Evolutionary conservation across 345 rosid species (phyloP), one percentile per base, ranked within the genome.

Genomic region (Ceriops zippeliana): DNA sequence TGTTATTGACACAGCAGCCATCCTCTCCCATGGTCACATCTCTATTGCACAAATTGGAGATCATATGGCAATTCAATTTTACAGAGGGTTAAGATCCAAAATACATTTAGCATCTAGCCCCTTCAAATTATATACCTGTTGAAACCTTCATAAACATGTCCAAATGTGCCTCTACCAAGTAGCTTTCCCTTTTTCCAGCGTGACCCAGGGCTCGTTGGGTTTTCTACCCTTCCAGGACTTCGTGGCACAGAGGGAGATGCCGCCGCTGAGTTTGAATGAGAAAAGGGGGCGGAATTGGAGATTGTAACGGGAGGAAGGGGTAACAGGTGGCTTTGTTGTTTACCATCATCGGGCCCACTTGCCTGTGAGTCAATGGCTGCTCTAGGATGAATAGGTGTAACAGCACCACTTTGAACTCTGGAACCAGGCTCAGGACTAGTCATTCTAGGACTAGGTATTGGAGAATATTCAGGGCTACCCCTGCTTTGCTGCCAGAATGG

Each of bases 381-480:
- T 80, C 92, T 86, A 2, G 99, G 98, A 83, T 95, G 99, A 74
- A 85, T 80, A 70, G 99, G 99, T 13, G 99, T 91, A 70, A 95
- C 99, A 59, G 99, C 93, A 78, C 98, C 99, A 75, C 99, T 95
- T 16, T 92, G 99, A 70, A 95, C 87, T 79, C 98, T 85, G 16
- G 99, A 95, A 80, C 97, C 79, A 67, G 99, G 98, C 73, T 97
- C 99, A 59, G 99, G 98, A 60, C 99, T 95, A 13, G 96, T 83
- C 97, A 95, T 86, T 80, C 92, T 88, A 49, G 99, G 98, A 68
- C 99, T 95, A 47, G 96, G 98, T 65, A 82, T 82, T 9, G 99
- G 98, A 31, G 99, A 95, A 79, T 88, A 88, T 82, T 95, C 99
- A 42, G 96, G 93, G 81, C 99, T 95, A 79, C 96, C 86, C 83